Evolutionary conservation across 805 yeast genomes (phyloP).

Genomic region (Saccharomycopsis synnaedendra): DNA sequence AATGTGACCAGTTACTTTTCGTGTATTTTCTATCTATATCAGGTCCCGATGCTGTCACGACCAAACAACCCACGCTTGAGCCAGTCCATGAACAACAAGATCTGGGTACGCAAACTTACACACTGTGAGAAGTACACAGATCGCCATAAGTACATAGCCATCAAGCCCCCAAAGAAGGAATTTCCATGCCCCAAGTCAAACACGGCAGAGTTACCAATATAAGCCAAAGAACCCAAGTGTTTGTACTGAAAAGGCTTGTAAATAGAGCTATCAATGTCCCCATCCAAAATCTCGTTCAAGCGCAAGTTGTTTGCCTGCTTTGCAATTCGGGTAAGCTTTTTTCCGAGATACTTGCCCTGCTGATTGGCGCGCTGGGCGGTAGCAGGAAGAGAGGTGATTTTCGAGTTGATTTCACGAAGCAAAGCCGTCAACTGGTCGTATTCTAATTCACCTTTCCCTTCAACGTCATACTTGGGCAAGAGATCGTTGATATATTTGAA

Average conservation of each 20-base stretch:
- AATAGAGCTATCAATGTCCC: conserved; percentile 44
- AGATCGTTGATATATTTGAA: conserved; percentile 37
- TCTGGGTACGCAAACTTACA: conserved; percentile 53
- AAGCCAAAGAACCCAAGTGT: conserved; percentile 58
- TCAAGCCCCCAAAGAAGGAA: conserved; percentile 50
- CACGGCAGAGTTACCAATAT: conserved; percentile 60
- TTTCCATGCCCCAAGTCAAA: conserved; percentile 50
- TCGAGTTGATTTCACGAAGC: conserved; percentile 44
- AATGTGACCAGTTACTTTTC: no score
- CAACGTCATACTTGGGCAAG: conserved; percentile 40
- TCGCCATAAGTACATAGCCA: conserved; percentile 69
- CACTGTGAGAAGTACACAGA: conserved; percentile 59
- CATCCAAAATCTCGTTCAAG: conserved; percentile 35
- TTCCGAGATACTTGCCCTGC: conserved; percentile 57
- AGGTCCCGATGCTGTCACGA: conserved; percentile 30
- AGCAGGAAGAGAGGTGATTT: conserved; percentile 59
- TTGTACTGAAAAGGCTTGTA: conserved; percentile 49
- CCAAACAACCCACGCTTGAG: conserved; percentile 48
- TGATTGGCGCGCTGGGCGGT: conserved; percentile 68
- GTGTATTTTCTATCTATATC: no score
- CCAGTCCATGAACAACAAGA: conserved; percentile 57
- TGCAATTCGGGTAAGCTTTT: conserved; percentile 44
- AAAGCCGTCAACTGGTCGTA: conserved; percentile 40
- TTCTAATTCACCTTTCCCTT: conserved; percentile 36
- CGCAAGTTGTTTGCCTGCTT: conserved; percentile 31